Evolutionary conservation across 73 alveolate genomes (phyloP).

Genomic region (Paramecium sexaurelia): DNA sequence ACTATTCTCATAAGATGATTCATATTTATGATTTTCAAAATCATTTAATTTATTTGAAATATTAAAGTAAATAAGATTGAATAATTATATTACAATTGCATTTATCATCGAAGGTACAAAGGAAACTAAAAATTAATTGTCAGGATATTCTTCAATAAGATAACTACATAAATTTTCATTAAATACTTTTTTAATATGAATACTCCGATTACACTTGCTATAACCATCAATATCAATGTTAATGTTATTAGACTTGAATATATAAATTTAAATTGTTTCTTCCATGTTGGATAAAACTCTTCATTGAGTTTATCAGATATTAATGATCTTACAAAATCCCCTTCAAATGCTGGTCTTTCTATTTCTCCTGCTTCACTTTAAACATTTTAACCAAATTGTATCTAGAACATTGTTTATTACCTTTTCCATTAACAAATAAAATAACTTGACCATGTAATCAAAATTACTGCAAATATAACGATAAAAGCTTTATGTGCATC

Average conservation of each 20-base stretch:
- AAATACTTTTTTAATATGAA: slow-evolving; percentile 37
- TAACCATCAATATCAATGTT: not conserved
- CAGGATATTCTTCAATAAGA: not conserved
- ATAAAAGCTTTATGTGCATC: slow-evolving; percentile 52
- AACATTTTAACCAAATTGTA: slow-evolving; percentile 38
- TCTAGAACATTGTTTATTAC: slow-evolving; percentile 52
- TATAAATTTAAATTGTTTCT: not conserved
- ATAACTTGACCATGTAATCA: slow-evolving; percentile 62
- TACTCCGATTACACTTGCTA: slow-evolving; percentile 41
- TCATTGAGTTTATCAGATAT: slow-evolving; percentile 63
- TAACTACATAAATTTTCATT: not conserved
- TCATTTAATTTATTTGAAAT: slow-evolving; percentile 55
- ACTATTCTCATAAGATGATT: slow-evolving; percentile 47
- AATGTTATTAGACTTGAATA: not conserved
- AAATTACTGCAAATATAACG: slow-evolving; percentile 34
- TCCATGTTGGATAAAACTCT: slow-evolving; percentile 30
- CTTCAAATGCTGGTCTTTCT: slow-evolving; percentile 71
- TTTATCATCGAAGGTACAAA: slow-evolving; percentile 33
- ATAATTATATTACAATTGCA: slow-evolving; percentile 53
- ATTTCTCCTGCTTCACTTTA: slow-evolving; percentile 50
- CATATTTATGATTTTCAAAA: slow-evolving; percentile 60
- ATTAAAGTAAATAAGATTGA: slow-evolving; percentile 37
- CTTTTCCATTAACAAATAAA: slow-evolving; percentile 62
- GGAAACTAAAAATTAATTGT: not conserved
- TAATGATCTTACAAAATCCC: slow-evolving; percentile 56